These are phyloP conservation scores for Adiantum capillusveneris DNA, from an alignment of 75 land plant species.

Conservation along the genomic window DNA sequence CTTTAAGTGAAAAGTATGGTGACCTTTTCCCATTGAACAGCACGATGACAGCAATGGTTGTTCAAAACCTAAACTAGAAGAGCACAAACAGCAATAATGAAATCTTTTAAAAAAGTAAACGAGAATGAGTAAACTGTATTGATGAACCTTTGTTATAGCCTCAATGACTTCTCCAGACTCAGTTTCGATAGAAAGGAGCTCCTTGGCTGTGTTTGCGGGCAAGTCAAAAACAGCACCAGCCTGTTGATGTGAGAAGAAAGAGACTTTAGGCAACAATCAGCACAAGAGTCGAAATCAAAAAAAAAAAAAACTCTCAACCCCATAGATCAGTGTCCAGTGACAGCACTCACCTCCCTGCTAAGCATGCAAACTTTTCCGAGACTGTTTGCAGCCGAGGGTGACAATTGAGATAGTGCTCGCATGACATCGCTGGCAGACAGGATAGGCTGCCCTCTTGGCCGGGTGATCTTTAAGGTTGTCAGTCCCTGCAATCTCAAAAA, in stretches of 20 bases:
- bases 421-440: slow-evolving; percentile 69
- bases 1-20: background rate
- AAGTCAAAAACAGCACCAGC: slow-evolving; percentile 90
- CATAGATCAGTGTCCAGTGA: too few relatives aligned
- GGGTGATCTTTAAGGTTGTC: slow-evolving; percentile 73
- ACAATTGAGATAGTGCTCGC: slow-evolving; percentile 65
- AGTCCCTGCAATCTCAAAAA: too few relatives aligned
- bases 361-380: slow-evolving; percentile 58
- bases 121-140: background rate
- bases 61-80: background rate
- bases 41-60: background rate
- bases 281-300: too few relatives aligned
- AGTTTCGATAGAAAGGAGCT: slow-evolving; percentile 32
- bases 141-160: slow-evolving; percentile 7
- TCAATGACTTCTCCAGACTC: slow-evolving; percentile 11
- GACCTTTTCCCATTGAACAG: background rate
- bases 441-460: slow-evolving; percentile 31
- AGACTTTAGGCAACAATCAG: too few relatives aligned
- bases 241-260: too few relatives aligned
- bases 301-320: too few relatives aligned
- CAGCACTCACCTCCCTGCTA: background rate
- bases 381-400: slow-evolving; percentile 66
- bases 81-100: too few relatives aligned
- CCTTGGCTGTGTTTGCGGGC: slow-evolving; percentile 84
- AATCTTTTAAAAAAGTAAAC: background rate